These are phyloP conservation scores for Zygosaccharomyces lentus DNA, from an alignment of 805 yeast genomes.

Conservation along the genomic window DNA sequence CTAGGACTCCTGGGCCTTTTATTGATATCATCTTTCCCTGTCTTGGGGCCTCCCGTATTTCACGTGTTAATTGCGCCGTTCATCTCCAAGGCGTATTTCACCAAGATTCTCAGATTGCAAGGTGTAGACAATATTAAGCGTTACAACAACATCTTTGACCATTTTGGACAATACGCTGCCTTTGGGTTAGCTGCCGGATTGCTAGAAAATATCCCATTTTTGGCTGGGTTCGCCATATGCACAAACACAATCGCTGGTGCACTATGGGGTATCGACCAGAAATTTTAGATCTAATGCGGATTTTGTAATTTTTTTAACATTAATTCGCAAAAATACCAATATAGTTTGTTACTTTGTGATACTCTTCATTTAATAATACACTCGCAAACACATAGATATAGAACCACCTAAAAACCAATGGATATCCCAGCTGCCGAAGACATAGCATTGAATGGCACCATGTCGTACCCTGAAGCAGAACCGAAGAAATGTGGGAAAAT, in stretches of 20 bases:
- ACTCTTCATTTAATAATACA: not conserved
- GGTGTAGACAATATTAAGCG: slow-evolving; percentile 21
- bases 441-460: not conserved
- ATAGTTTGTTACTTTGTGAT: not conserved
- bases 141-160: slow-evolving; percentile 21
- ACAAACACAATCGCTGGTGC: slow-evolving; percentile 27
- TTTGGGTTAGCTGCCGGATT: slow-evolving; percentile 31
- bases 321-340: slow-evolving; percentile 1
- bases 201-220: slow-evolving; percentile 29
- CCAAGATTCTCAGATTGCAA: slow-evolving; percentile 23
- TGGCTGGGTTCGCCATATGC: slow-evolving; percentile 26
- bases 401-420: not conserved
- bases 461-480: not conserved
- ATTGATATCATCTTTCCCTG: slow-evolving; percentile 27
- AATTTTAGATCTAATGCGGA: not conserved
- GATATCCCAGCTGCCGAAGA: not conserved
- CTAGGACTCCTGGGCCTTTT: slow-evolving; percentile 14
- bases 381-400: not conserved
- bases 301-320: slow-evolving; percentile 2
- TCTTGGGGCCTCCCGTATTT: slow-evolving; percentile 31
- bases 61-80: slow-evolving; percentile 27
- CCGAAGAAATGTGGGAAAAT: not conserved
- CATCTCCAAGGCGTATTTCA: slow-evolving; percentile 28
- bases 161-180: slow-evolving; percentile 29
- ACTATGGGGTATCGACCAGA: slow-evolving; percentile 22